phyloP scores from a whole-genome alignment of 768 basidiomycete species.

The Hygrocybe coccinea region DNA sequence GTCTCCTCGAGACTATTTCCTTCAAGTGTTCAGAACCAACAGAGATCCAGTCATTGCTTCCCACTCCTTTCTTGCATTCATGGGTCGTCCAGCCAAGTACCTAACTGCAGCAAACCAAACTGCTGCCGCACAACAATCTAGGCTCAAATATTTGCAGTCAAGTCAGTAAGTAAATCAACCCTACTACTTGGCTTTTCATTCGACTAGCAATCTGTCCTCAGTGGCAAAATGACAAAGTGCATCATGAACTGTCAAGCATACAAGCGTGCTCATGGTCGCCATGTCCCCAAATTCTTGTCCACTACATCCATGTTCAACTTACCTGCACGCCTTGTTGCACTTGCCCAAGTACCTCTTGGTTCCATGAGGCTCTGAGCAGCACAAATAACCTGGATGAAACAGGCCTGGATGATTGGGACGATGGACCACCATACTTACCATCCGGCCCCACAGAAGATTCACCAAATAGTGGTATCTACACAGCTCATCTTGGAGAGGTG shows the following conservation, averaged over 20 bases:
- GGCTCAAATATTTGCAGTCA: neutral
- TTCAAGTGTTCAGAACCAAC: too few relatives aligned
- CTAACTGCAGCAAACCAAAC: neutral
- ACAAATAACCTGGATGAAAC: neutral
- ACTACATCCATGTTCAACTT: neutral
- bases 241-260: too few relatives aligned
- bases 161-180: neutral
- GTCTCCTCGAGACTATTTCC: too few relatives aligned
- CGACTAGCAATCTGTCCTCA: too few relatives aligned
- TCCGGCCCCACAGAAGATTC: neutral
- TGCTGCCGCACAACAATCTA: neutral
- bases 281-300: neutral
- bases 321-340: neutral
- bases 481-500: neutral
- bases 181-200: neutral
- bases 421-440: neutral
- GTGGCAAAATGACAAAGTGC: too few relatives aligned
- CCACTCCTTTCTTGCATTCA: neutral
- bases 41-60: too few relatives aligned
- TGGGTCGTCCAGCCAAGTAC: neutral
- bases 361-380: neutral
- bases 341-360: neutral
- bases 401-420: neutral
- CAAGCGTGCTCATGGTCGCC: neutral
- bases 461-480: neutral